Base-by-base conservation (phyloP, 805 yeast genomes). In the Wickerhamomyces hampshirensis region DNA sequence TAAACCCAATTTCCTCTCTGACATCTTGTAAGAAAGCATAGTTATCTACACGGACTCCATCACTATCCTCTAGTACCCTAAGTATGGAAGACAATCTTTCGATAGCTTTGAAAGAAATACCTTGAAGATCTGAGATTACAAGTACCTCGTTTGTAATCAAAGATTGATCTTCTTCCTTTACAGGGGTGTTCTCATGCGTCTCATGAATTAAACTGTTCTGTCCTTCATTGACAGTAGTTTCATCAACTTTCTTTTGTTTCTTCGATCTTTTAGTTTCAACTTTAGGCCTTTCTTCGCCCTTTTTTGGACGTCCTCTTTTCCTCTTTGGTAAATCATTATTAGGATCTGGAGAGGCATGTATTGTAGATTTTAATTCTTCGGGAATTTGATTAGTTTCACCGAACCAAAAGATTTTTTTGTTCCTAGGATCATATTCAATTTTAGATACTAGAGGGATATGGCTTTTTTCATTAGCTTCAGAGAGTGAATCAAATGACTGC, bases 11-110 rank as follows among this genome's bases (percentile, higher is more conserved):
- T 13, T 43, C 46, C 4, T 60, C 64, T n/a, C 75, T 65, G 2
- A 79, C 46, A 5, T 50, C 55, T 8, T 59, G 62, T 26, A 63
- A 51, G 24, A 79, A 59, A 8, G 53, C 58, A 12, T 47, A 51
- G n/a, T 73, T 69, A 1, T 72, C 60, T 18, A 63, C 63, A 5
- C 66, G 45, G 3, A 73, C 70, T 12, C 80, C 82, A 12, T 65
- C 65, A 19, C 62, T 48, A 19, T 69, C 65, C 5, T 59, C 55
- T 5, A 77, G 44, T 8, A 74, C 47, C 8, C 63, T 54, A 14
- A 77, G 34, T 1, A 75, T 50, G 1, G 68, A 68, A 10, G 62
- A 56, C 30, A 66, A 65, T 14, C 81, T 59, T 46, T 67, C 66
- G 18, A 63, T 46, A 2, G 71, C 59, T 30, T 68, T 69, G 40